phyloP scores from a whole-genome alignment of 2,329 filamentous ascomycete species.

The Phyllosticta capitalensis region DNA sequence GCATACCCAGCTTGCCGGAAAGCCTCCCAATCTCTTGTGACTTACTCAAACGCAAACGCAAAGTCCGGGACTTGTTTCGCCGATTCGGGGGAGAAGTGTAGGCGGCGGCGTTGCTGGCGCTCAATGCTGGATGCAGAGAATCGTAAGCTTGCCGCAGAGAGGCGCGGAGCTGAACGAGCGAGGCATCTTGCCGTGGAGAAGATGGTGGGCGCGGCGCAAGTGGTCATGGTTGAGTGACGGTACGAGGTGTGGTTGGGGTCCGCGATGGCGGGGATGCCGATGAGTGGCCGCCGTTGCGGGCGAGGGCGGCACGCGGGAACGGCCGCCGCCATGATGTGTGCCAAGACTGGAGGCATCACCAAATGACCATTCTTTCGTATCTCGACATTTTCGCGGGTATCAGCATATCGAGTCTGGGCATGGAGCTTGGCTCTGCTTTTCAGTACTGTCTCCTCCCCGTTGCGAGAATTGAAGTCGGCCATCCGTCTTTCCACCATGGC shows the following conservation, averaged over 20 bases:
- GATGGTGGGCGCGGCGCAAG: not conserved
- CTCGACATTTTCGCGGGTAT: too few relatives aligned
- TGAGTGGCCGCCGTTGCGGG: not conserved
- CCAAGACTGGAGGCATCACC: not conserved
- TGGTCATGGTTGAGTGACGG: slow-evolving; percentile 1
- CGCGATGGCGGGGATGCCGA: not conserved
- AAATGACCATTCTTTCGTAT: not conserved
- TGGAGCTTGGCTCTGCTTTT: too few relatives aligned
- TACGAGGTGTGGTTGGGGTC: not conserved
- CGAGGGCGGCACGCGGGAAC: not conserved
- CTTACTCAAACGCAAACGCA: slow-evolving; percentile 50
- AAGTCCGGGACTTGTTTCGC: slow-evolving; percentile 30
- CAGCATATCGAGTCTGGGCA: too few relatives aligned
- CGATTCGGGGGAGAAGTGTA: not conserved
- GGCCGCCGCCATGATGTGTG: slow-evolving; percentile 2
- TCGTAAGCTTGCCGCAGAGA: not conserved
- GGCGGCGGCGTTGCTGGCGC: not conserved
- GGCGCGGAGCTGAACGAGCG: not conserved
- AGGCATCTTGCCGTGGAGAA: not conserved
- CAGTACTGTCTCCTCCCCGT: too few relatives aligned
- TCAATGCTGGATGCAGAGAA: not conserved
- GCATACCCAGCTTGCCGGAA: not conserved
- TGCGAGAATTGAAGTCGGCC: too few relatives aligned
- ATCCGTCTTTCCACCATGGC: too few relatives aligned
- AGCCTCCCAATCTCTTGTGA: not conserved